Base-by-base conservation (phyloP, 208 protist genomes). In the Trichomonas gallinae region DNA sequence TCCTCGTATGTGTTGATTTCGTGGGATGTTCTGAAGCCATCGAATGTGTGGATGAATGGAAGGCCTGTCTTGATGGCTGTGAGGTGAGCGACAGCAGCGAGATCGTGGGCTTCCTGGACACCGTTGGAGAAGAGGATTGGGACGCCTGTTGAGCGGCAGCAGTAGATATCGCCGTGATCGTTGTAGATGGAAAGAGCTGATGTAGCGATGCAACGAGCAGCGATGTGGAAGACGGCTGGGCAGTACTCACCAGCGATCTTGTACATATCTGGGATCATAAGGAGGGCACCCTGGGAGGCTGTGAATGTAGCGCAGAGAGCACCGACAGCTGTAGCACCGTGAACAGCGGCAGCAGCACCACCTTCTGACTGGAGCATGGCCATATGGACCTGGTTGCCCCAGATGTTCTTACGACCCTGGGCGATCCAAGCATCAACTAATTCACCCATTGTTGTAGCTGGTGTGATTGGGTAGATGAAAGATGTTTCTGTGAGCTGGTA, bases 101-200 rank as follows among this genome's bases (percentile, higher is more conserved):
- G 46, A 97, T 98, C 98, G 88, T 97, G 87, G 44, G 40, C n/a
- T 97, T 98, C 98, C 89, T 98, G 98, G 10, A 98, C 97, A 42
- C n/a, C 96, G 11, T 81, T 63, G 0, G 97, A 98, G 63, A 46
- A 97, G 10, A 98, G 96, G 26, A 98, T 97, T 49, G 97, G 96
- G 13, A 97, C 98, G 38, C 97, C 97, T 36, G 97, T 97, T 11
- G 87, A 51, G 31, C 98, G n/a, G 49, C 58, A 15, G n/a, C 97
- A 97, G 87, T 97, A 97, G 44, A 98, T 97, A 97, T 98, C 98
- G 21, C 96, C 96, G 96, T 98, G 98, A 96, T 82, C 63, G 63
- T 82, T 82, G 31, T 82, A 82, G 63, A 82, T 82, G 31, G 63
- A 82, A 82, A 82, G 63, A 82, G 23, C 63, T 34, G 23, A 17